Evolutionary conservation across 768 basidiomycete genomes (phyloP), one percentile per base, ranked within the genome.

Genomic region (Tricholoma hemisulphureum): DNA sequence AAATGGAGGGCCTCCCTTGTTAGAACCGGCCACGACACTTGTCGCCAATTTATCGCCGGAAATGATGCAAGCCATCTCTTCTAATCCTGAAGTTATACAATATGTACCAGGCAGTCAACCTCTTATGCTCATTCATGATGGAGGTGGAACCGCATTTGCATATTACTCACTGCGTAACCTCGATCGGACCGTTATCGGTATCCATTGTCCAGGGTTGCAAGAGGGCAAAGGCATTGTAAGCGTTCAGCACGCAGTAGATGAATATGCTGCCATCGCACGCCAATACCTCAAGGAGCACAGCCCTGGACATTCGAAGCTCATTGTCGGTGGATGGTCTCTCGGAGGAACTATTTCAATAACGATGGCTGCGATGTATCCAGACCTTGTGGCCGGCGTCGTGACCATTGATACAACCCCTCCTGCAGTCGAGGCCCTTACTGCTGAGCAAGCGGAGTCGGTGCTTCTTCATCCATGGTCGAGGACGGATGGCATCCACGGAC

Each of bases 111-210:
- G 55, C 16, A 18, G 43, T 26, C 13, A 2, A 24, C 55, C 55
- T 10, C 46, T 56, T 13, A 29, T 56, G 13, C 55, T 56, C n/a
- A 56, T 56, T 49, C 55, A 56, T 28, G 55, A 56, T 31, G 55
- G 55, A n/a, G 45, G 45, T 28, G 55, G 55, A n/a, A 56, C 55
- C 21, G 26, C 45, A 14, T 49, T 49, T 16, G 55, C 55, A 35
- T 56, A 56, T 43, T 43, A 32, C 35, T 50, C 23, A 20, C 55
- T 56, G 20, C 23, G 45, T 24, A 28, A 56, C 32, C 28, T 56
- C 21, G 20, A 34, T 39, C 23, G 55, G 10, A 56, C 55, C 13
- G n/a, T 56, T 28, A 41, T 56, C 23, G 55, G 45, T 16, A 28
- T 56, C 11, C 55, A 56, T 31, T 56, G 23, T 32, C 55, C 55